Conservation (phyloP, 148 eudicot genomes). For the Rhododendron vialii region DNA sequence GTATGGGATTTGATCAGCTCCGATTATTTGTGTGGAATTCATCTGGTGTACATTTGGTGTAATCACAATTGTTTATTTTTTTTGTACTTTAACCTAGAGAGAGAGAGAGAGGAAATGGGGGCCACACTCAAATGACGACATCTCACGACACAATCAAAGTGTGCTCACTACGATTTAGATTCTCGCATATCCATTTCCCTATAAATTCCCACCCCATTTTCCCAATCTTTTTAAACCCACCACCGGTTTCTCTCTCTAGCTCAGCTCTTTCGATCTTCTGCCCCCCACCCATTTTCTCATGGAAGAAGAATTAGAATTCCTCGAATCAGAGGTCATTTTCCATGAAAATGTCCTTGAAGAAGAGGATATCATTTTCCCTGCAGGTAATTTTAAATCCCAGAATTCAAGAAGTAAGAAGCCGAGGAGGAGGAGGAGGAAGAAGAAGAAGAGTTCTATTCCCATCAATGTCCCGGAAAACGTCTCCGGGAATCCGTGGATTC, state of each 20-base stretch:
- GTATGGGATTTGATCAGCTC: no score
- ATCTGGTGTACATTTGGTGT: no score
- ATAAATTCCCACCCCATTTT: slow-evolving; percentile 20
- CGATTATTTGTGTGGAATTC: no score
- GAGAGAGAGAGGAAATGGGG: neutral
- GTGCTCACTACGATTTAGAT: slow-evolving; percentile 21
- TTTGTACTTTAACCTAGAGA: no score
- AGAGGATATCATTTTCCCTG: neutral
- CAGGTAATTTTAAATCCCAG: slow-evolving; percentile 5
- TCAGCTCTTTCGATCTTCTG: neutral
- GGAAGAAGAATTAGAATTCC: slow-evolving; percentile 40
- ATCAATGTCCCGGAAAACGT: slow-evolving; percentile 30
- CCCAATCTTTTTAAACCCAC: neutral
- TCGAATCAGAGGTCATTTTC: slow-evolving; percentile 57
- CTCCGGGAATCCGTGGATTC: slow-evolving; percentile 14
- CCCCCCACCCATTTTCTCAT: neutral
- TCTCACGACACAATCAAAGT: slow-evolving; percentile 6
- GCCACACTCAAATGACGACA: slow-evolving; percentile 1
- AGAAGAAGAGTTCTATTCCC: slow-evolving; percentile 33
- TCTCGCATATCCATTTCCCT: neutral
- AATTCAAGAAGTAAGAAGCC: neutral
- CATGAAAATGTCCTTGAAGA: slow-evolving; percentile 6
- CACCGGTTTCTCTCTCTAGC: neutral
- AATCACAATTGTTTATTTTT: no score
- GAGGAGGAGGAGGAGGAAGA: slow-evolving; percentile 20